phyloP scores from a whole-genome alignment of 2,329 filamentous ascomycete genomes.

The Sordariomycetes sp. region DNA sequence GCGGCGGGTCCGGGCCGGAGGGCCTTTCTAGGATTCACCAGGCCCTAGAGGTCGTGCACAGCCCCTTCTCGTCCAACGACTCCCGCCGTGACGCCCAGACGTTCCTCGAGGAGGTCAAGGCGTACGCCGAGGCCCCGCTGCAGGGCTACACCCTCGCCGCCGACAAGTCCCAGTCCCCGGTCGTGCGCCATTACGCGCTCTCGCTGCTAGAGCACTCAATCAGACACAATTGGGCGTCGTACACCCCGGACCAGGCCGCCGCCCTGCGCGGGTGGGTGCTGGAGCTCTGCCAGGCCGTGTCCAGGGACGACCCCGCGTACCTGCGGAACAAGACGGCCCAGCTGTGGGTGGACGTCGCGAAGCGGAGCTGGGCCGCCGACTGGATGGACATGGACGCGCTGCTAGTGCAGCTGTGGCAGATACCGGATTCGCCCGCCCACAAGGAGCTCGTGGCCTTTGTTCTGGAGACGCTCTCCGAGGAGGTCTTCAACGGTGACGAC shows the following conservation, averaged over 20 bases:
- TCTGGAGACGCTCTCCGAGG: conserved; percentile 84
- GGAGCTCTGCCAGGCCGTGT: conserved; percentile 59
- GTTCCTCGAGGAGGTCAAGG: conserved; percentile 79
- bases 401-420: conserved; percentile 73
- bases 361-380: conserved; percentile 80
- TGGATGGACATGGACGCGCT: conserved; percentile 92
- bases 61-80: conserved; percentile 66
- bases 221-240: conserved; percentile 70
- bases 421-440: conserved; percentile 44
- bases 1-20: conserved; percentile 20
- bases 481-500: conserved; percentile 87
- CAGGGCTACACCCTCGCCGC: conserved; percentile 76
- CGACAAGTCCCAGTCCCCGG: conserved; percentile 59
- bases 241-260: conserved; percentile 52
- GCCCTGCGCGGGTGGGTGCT: conserved; percentile 66
- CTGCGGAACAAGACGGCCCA: conserved; percentile 88
- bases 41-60: conserved; percentile 81
- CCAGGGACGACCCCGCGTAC: conserved; percentile 63
- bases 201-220: conserved; percentile 85
- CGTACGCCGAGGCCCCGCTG: conserved; percentile 62
- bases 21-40: conserved; percentile 60
- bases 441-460: conserved; percentile 83
- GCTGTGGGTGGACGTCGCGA: conserved; percentile 89
- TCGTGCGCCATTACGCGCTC: conserved; percentile 87
- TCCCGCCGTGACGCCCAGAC: conserved; percentile 69